Percentiles rank a stretch among this genome's conserved stretches.
phyloP scores from a whole-genome alignment of 176 grass and related monocot genomes.

The Tuctoria greenei region DNA sequence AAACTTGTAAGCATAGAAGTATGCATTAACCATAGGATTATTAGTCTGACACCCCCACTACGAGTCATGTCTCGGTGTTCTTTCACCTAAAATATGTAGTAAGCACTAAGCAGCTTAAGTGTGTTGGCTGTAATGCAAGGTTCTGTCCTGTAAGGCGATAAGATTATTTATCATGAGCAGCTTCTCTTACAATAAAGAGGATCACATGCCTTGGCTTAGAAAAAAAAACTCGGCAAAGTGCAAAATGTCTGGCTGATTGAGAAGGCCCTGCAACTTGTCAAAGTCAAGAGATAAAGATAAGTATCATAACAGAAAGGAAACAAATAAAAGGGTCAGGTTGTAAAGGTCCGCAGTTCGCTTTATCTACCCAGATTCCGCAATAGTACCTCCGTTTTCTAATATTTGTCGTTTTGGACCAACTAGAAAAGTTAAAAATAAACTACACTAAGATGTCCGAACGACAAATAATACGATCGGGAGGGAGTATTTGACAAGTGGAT shows the following conservation, averaged over 20 bases:
- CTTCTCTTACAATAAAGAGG: constrained; percentile 12
- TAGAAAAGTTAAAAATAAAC: too few relatives aligned
- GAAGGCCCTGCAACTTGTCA: constrained; percentile 3
- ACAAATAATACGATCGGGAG: too few relatives aligned
- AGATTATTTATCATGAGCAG: background rate
- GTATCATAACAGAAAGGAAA: background rate
- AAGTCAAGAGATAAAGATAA: background rate
- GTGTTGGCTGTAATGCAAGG: constrained; percentile 22
- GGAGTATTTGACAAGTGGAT: background rate
- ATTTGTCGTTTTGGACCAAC: too few relatives aligned
- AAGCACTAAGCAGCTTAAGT: constrained; percentile 16
- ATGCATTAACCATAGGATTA: constrained; percentile 20
- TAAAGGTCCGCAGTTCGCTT: background rate
- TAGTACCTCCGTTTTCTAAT: too few relatives aligned
- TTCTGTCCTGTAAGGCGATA: constrained; percentile 16
- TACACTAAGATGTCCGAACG: too few relatives aligned
- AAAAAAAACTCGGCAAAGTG: background rate
- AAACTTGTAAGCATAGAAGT: too few relatives aligned
- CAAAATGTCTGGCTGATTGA: background rate
- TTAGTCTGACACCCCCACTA: constrained; percentile 23
- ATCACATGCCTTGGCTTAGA: constrained; percentile 24
- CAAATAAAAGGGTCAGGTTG: background rate
- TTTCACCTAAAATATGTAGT: background rate
- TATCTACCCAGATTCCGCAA: background rate
- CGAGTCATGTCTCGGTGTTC: constrained; percentile 29